phyloP scores from a whole-genome alignment of 2,329 filamentous ascomycete species.

The Shiraia sp. region DNA sequence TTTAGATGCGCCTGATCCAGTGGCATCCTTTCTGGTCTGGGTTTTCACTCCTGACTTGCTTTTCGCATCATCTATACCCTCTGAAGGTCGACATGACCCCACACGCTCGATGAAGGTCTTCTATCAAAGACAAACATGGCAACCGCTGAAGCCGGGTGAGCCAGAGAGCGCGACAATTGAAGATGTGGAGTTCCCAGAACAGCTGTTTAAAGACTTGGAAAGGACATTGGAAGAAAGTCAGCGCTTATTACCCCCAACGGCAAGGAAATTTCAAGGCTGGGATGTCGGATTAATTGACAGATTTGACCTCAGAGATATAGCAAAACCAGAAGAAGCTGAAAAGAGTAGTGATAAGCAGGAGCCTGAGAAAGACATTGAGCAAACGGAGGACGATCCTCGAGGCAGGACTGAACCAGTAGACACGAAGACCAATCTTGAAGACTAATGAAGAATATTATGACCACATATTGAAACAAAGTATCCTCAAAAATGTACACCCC shows the following conservation, averaged over 20 bases:
- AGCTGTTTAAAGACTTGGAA: constrained; percentile 54
- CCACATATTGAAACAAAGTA: too few species aligned
- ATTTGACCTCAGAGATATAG: constrained; percentile 46
- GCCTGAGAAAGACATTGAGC: neutral
- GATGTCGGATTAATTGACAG: constrained; percentile 65
- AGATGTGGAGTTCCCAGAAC: constrained; percentile 56
- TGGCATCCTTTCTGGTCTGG: constrained; percentile 54
- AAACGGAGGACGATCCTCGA: too few species aligned
- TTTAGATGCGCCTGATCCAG: constrained; percentile 3
- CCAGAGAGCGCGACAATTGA: constrained; percentile 51
- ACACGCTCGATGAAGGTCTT: constrained; percentile 62
- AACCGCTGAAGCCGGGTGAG: constrained; percentile 31
- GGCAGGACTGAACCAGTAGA: too few species aligned
- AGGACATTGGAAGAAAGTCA: constrained; percentile 55
- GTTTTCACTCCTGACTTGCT: constrained; percentile 63
- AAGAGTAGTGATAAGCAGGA: neutral
- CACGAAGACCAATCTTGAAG: too few species aligned
- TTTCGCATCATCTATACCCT: constrained; percentile 54
- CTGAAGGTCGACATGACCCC: constrained; percentile 36
- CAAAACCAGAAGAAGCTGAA: neutral
- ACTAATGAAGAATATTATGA: too few species aligned
- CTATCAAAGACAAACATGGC: constrained; percentile 47
- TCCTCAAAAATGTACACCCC: too few species aligned
- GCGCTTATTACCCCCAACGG: constrained; percentile 57
- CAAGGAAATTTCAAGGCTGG: constrained; percentile 68